Evolutionary conservation across 345 rosid species (phyloP).

Genomic region (Bruguiera sexangula): DNA sequence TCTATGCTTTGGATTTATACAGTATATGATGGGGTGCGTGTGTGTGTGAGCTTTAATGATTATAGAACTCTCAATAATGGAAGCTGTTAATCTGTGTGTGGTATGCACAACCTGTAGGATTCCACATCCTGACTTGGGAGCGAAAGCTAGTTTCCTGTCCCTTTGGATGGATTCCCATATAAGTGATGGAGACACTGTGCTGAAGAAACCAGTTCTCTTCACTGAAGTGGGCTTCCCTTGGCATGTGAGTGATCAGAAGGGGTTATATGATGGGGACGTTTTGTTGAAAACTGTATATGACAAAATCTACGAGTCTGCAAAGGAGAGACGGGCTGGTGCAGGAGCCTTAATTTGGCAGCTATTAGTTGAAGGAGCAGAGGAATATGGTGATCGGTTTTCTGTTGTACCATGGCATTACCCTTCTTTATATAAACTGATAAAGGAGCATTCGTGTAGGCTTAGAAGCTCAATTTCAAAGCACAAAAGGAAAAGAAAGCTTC

Average conservation of each 20-base stretch:
- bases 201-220: slow-evolving; percentile 41
- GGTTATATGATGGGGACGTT: slow-evolving; percentile 16
- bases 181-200: slow-evolving; percentile 26
- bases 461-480: slow-evolving; percentile 6
- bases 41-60: too few relatives aligned
- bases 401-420: slow-evolving; percentile 35
- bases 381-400: slow-evolving; percentile 32
- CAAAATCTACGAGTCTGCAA: slow-evolving; percentile 35
- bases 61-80: slow-evolving; percentile 7
- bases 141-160: slow-evolving; percentile 31
- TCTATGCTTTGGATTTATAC: too few relatives aligned
- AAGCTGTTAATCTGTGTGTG: background rate
- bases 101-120: slow-evolving; percentile 23
- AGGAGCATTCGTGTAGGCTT: slow-evolving; percentile 36
- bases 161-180: slow-evolving; percentile 40
- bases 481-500: background rate
- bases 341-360: slow-evolving; percentile 46
- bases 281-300: slow-evolving; percentile 30
- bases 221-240: slow-evolving; percentile 39
- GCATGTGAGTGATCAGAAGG: slow-evolving; percentile 15
- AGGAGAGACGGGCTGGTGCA: slow-evolving; percentile 34
- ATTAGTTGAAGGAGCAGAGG: slow-evolving; percentile 29
- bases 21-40: too few relatives aligned
- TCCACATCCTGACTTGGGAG: slow-evolving; percentile 27
- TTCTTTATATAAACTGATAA: slow-evolving; percentile 34